Percentiles rank a stretch among this genome's conserved stretches.
These are phyloP conservation scores for Kuraishia molischiana DNA, from an alignment of 805 yeast species.

Conservation along the genomic window DNA sequence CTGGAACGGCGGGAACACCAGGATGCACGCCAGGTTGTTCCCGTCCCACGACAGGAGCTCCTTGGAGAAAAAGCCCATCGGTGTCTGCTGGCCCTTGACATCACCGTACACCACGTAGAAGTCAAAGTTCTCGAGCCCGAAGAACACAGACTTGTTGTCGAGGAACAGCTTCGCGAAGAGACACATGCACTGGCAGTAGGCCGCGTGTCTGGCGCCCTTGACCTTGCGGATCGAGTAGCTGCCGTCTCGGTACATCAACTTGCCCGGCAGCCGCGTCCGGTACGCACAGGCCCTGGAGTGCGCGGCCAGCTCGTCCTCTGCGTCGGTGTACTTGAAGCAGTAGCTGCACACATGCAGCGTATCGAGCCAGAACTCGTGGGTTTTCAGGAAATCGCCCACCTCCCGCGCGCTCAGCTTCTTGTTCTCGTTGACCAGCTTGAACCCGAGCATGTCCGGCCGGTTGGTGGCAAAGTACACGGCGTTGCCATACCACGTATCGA, in stretches of 20 bases:
- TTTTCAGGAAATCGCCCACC: slow-evolving; percentile 6
- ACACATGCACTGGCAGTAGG: slow-evolving; percentile 76
- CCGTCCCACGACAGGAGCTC: slow-evolving; percentile 72
- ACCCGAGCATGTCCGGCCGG: slow-evolving; percentile 37
- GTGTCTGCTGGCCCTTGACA: slow-evolving; percentile 28
- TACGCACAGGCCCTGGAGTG: slow-evolving; percentile 43
- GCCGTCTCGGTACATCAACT: slow-evolving; percentile 54
- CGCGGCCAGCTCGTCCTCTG: slow-evolving; percentile 26
- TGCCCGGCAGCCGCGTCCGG: slow-evolving; percentile 47
- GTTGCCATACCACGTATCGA: slow-evolving; percentile 85
- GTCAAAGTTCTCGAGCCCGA: slow-evolving; percentile 68
- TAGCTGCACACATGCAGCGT: slow-evolving; percentile 62
- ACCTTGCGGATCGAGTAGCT: slow-evolving; percentile 51
- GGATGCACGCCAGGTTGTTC: slow-evolving; percentile 84
- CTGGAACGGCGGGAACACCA: slow-evolving; percentile 90
- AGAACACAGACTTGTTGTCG: slow-evolving; percentile 84
- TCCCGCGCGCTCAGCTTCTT: slow-evolving; percentile 6
- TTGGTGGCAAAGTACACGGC: slow-evolving; percentile 56
- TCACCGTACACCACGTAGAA: slow-evolving; percentile 65
- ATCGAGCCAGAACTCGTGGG: slow-evolving; percentile 41
- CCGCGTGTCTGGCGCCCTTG: slow-evolving; percentile 49
- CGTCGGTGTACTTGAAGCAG: slow-evolving; percentile 75
- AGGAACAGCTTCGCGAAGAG: slow-evolving; percentile 81
- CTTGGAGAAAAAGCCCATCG: slow-evolving; percentile 90
- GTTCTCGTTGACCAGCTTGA: slow-evolving; percentile 18